Percentiles rank a stretch among this genome's conserved stretches.
These are phyloP conservation scores for Solanum aculeatissimum DNA, from an alignment of 305 asterid species.

Conservation along the genomic window DNA sequence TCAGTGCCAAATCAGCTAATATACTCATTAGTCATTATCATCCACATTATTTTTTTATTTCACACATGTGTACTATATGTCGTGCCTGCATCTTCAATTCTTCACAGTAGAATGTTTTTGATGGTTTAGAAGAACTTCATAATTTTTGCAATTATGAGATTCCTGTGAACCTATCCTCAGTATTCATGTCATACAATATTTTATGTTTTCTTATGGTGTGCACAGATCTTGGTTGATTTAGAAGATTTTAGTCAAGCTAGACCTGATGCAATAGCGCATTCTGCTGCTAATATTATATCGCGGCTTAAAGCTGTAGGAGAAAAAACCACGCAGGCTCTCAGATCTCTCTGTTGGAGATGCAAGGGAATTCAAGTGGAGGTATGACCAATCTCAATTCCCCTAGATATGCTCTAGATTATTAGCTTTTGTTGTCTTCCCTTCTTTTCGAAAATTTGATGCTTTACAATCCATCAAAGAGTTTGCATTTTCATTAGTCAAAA, in stretches of 20 bases:
- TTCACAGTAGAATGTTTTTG: background rate
- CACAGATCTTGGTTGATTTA: slow-evolving; percentile 57
- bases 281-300: slow-evolving; percentile 71
- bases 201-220: background rate
- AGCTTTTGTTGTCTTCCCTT: background rate
- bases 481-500: background rate
- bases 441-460: background rate
- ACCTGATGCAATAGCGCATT: slow-evolving; percentile 93
- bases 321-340: slow-evolving; percentile 78
- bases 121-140: background rate
- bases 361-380: slow-evolving; percentile 95
- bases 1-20: background rate
- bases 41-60: background rate
- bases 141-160: background rate
- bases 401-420: background rate
- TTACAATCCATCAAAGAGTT: background rate
- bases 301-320: slow-evolving; percentile 89
- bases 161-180: background rate
- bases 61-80: background rate
- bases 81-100: background rate
- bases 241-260: slow-evolving; percentile 81
- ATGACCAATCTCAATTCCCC: background rate
- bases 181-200: background rate
- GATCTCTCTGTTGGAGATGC: slow-evolving; percentile 91
- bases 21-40: background rate